Conservation (phyloP, 345 rosid species). For the Salix exigua region DNA sequence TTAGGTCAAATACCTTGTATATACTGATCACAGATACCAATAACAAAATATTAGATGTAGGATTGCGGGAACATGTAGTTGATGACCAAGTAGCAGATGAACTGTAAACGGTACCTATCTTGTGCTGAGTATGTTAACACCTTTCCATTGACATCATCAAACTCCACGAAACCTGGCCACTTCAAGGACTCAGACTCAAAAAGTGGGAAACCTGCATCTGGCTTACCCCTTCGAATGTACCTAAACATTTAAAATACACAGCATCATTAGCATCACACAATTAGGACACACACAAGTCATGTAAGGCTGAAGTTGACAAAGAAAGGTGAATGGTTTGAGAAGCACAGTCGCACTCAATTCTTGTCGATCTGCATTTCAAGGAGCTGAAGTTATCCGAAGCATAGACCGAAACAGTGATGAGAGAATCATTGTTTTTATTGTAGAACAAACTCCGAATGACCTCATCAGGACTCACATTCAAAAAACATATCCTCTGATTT, state of each 20-base stretch:
- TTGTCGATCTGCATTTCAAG: conserved; percentile 92
- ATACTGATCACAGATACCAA: conserved; percentile 45
- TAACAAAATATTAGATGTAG: conserved; percentile 7
- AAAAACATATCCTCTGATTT: conserved; percentile 75
- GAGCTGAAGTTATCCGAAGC: conserved; percentile 93
- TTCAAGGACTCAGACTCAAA: conserved; percentile 94
- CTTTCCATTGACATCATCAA: conserved; percentile 97
- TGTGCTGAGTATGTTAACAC: conserved; percentile 95
- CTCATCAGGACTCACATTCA: conserved; percentile 90
- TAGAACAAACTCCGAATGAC: conserved; percentile 85
- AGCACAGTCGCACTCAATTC: conserved; percentile 62
- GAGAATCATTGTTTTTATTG: conserved; percentile 94
- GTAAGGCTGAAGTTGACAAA: background rate
- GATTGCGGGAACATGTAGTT: conserved; percentile 12
- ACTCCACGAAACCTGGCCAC: conserved; percentile 99
- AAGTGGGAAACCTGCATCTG: conserved; percentile 91
- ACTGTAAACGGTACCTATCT: conserved; percentile 48
- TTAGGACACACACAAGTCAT: background rate
- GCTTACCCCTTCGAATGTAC: conserved; percentile 84
- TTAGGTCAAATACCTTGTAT: conserved; percentile 95
- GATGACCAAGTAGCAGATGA: conserved; percentile 4
- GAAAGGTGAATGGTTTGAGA: background rate
- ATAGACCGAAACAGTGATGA: conserved; percentile 93
- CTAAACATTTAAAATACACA: conserved; percentile 35
- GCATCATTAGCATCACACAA: background rate